Evolutionary conservation across 192 early-diverging fungal species (phyloP).

Genomic region (Coemansia sp.): DNA sequence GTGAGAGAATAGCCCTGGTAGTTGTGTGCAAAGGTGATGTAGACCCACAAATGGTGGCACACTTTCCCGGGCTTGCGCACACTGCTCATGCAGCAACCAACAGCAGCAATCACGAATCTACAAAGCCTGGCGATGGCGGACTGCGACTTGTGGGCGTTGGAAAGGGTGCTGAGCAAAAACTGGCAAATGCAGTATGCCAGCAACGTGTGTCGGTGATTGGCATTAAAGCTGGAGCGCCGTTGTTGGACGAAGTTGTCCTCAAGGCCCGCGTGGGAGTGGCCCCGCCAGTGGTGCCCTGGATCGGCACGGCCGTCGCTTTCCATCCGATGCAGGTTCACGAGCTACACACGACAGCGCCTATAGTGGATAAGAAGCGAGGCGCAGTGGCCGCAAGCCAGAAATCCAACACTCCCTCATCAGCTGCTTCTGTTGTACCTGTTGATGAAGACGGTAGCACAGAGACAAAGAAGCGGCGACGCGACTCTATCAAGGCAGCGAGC

Average conservation of each 20-base stretch:
- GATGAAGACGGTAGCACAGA: neutral
- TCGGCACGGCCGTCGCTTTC: conserved; percentile 11
- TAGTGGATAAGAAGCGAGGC: conserved; percentile 6
- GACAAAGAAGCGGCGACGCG: neutral
- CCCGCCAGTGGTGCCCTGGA: conserved; percentile 35
- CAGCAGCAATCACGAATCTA: neutral
- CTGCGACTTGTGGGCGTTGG: conserved; percentile 37
- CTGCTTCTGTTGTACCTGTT: neutral
- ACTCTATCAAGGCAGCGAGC: neutral
- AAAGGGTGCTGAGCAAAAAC: conserved; percentile 19
- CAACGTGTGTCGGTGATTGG: conserved; percentile 36
- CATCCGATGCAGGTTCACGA: conserved; percentile 35
- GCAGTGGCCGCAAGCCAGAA: neutral
- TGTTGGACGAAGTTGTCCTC: conserved; percentile 32
- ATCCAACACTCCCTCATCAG: neutral
- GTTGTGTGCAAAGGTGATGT: conserved; percentile 42
- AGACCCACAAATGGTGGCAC: conserved; percentile 37
- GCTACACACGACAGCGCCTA: conserved; percentile 42
- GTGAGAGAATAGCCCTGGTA: conserved; percentile 24
- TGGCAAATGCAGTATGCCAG: conserved; percentile 33
- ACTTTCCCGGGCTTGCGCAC: conserved; percentile 42
- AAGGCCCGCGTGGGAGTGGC: conserved; percentile 9
- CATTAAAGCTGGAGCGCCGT: conserved; percentile 25
- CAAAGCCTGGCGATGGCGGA: neutral
- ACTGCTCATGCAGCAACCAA: conserved; percentile 12